A percentile compares a stretch with the other conserved stretches of the same genome.
Conservation (phyloP, 177 flowering plant species). For the Vitis hybrid region DNA sequence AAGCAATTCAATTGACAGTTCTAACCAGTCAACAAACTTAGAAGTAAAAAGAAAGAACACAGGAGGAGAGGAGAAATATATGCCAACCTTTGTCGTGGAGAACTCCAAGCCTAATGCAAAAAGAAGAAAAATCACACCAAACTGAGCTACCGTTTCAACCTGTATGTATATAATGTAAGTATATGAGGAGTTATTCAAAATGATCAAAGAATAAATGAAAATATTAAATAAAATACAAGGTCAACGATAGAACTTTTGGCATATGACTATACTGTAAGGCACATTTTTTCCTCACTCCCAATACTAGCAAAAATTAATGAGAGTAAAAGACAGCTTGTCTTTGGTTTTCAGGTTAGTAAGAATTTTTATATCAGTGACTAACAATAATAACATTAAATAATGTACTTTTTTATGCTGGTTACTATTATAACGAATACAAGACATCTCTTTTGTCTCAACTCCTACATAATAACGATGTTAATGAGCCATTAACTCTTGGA, state of each 20-base stretch:
- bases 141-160: slow-evolving; percentile 99
- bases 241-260: background rate
- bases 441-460: no score
- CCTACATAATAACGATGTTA: no score
- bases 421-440: no score
- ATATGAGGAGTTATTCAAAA: background rate
- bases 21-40: background rate
- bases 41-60: background rate
- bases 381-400: no score
- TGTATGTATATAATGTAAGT: slow-evolving; percentile 20
- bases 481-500: no score
- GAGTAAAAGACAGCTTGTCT: no score
- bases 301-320: no score
- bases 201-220: background rate
- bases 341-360: no score
- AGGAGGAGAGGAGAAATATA: background rate
- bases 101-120: slow-evolving; percentile 99
- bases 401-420: no score
- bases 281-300: no score
- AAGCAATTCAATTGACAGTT: slow-evolving; percentile 3
- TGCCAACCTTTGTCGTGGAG: slow-evolving; percentile 76
- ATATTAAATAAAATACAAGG: background rate
- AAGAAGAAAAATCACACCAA: slow-evolving; percentile 98
- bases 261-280: no score
- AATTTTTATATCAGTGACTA: no score